Percentiles rank a stretch among this genome's conserved stretches.
phyloP scores from a whole-genome alignment of 257 asterid genomes.

The Nemophila menziesii region DNA sequence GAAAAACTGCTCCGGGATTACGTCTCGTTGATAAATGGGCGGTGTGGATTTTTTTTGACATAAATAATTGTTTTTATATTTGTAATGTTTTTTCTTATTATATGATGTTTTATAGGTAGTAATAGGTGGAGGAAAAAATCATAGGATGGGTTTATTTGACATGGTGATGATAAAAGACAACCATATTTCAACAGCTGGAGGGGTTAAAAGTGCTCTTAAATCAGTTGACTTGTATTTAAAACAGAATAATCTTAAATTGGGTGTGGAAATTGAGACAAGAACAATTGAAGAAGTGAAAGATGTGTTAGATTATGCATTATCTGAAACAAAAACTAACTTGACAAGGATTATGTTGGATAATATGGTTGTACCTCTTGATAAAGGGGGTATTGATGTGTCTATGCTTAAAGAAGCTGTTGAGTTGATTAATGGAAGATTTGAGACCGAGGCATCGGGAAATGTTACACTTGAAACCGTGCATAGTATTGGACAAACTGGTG shows the following conservation, averaged over 20 bases:
- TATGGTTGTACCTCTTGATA: conserved; percentile 80
- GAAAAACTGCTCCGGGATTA: conserved; percentile 95
- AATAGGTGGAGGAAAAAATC: conserved; percentile 92
- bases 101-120: conserved; percentile 40
- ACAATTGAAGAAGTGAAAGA: conserved; percentile 80
- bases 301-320: conserved; percentile 66
- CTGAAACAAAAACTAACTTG: conserved; percentile 50
- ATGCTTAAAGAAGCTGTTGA: conserved; percentile 85
- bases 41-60: conserved; percentile 50
- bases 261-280: conserved; percentile 94
- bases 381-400: conserved; percentile 73
- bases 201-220: conserved; percentile 61
- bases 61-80: conserved; percentile 6
- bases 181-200: conserved; percentile 89
- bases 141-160: conserved; percentile 93
- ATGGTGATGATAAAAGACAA: conserved; percentile 98
- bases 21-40: conserved; percentile 99
- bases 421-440: conserved; percentile 62
- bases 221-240: conserved; percentile 66
- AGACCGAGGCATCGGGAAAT: conserved; percentile 99
- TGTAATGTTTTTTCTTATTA: neutral
- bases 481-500: conserved; percentile 90
- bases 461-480: conserved; percentile 82
- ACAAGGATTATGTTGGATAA: conserved; percentile 92
- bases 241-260: conserved; percentile 68